Percentiles rank a stretch among this genome's conserved stretches.
Evolutionary conservation across 116 monocot species (phyloP).

Genomic region (Phalaenopsis hybrid): DNA sequence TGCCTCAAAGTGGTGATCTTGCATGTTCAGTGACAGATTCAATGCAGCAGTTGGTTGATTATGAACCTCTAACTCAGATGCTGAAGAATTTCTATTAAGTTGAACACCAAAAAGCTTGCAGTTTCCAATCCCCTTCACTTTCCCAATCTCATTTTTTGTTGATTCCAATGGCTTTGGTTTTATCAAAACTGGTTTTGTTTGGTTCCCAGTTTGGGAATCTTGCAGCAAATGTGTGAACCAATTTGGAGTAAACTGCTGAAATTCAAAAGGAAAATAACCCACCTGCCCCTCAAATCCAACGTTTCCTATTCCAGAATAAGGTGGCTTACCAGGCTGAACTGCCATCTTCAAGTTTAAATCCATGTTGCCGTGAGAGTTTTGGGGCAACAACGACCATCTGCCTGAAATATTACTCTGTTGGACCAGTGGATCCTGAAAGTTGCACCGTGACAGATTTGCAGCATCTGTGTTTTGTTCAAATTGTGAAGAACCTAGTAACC

Average conservation of each 20-base stretch:
- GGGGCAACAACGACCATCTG: conserved; percentile 10
- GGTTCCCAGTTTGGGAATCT: conserved; percentile 3
- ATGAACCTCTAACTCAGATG: conserved; percentile 11
- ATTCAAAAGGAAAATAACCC: background rate
- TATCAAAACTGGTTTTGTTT: background rate
- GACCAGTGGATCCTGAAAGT: conserved; percentile 17
- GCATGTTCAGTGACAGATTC: background rate
- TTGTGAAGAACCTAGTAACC: conserved; percentile 6
- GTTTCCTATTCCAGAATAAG: conserved; percentile 4
- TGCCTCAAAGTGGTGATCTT: conserved; percentile 19
- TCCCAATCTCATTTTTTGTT: conserved; percentile 5
- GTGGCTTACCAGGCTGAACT: conserved; percentile 1
- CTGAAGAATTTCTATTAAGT: conserved; percentile 8
- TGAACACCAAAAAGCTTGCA: conserved; percentile 35
- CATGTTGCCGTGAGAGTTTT: conserved; percentile 4
- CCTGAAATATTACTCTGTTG: conserved; percentile 9
- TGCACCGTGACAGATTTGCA: conserved; percentile 6
- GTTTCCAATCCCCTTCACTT: conserved; percentile 11
- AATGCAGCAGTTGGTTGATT: background rate
- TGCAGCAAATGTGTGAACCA: conserved; percentile 7
- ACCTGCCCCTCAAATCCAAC: background rate
- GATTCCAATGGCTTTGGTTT: conserved; percentile 11
- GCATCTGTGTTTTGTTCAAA: conserved; percentile 14
- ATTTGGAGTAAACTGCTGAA: conserved; percentile 14
- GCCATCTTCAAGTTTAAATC: conserved; percentile 22